Percentiles rank a stretch among this genome's conserved stretches.
Evolutionary conservation across 257 asterid species (phyloP).

Genomic region (Jacaranda copaia): DNA sequence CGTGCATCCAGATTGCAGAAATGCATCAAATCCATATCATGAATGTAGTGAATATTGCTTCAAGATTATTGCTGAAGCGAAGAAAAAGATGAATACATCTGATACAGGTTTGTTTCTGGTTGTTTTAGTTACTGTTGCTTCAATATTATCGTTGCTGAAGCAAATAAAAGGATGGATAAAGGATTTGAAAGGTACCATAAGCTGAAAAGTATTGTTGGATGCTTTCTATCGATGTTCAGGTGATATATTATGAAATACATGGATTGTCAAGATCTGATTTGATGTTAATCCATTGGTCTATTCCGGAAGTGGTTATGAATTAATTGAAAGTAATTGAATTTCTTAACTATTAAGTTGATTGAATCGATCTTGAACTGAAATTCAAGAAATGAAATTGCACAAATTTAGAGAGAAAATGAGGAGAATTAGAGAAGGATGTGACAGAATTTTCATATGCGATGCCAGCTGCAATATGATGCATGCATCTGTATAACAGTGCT

Average conservation of each 20-base stretch:
- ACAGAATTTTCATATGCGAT: background rate
- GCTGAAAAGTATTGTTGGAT: background rate
- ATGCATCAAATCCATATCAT: constrained; percentile 71
- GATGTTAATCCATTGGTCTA: background rate
- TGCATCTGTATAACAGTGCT: background rate
- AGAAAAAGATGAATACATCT: constrained; percentile 40
- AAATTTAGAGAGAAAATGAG: background rate
- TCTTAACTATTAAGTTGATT: background rate
- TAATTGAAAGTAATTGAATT: background rate
- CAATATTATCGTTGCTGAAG: background rate
- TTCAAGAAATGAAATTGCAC: background rate
- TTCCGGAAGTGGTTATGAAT: background rate
- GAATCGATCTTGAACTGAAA: background rate
- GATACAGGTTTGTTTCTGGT: constrained; percentile 45
- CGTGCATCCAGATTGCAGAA: constrained; percentile 77
- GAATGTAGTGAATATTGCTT: constrained; percentile 76
- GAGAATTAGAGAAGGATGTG: background rate
- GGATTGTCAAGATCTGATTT: background rate
- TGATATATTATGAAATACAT: background rate
- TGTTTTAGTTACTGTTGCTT: background rate
- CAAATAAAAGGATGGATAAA: background rate
- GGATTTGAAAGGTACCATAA: background rate
- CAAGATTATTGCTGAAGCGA: constrained; percentile 61
- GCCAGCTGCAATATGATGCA: background rate
- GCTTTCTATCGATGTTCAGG: background rate